These are phyloP conservation scores for Neurospora cerealis DNA, from an alignment of 495 filamentous ascomycete species.

Conservation along the genomic window DNA sequence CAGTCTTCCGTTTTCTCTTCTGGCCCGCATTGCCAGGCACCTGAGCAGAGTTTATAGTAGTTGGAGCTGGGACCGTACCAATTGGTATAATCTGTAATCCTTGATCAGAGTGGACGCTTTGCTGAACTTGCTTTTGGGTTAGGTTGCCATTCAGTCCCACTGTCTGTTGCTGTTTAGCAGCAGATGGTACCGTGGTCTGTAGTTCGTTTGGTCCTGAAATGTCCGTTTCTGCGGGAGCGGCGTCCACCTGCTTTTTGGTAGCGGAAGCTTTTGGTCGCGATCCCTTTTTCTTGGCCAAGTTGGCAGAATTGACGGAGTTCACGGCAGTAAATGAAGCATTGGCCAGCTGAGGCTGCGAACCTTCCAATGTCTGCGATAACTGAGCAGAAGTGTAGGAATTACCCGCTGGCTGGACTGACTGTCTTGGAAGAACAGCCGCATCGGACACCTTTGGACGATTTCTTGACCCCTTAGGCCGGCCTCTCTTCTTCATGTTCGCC, in stretches of 20 bases:
- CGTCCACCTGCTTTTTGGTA: background rate
- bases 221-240: background rate
- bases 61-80: slow-evolving; percentile 2
- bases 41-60: slow-evolving; percentile 3
- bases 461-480: slow-evolving; percentile 38
- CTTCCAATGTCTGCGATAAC: background rate
- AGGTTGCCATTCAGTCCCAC: background rate
- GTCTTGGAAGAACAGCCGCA: slow-evolving; percentile 1
- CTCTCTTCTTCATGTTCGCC: slow-evolving; percentile 21
- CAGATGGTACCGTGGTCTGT: background rate
- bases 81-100: slow-evolving; percentile 1
- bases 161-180: background rate
- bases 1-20: slow-evolving; percentile 20
- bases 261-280: slow-evolving; percentile 2
- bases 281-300: slow-evolving; percentile 3
- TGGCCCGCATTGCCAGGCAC: slow-evolving; percentile 3
- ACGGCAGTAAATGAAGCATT: slow-evolving; percentile 19
- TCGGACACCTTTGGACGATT: slow-evolving; percentile 32
- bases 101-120: background rate
- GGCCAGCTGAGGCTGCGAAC: background rate
- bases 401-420: slow-evolving; percentile 4
- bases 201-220: background rate
- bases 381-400: background rate
- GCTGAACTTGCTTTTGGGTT: background rate
- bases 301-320: slow-evolving; percentile 5